Evolutionary conservation across 768 basidiomycete species (phyloP), one percentile per base, ranked within the genome.

Genomic region (Trametes elegans): DNA sequence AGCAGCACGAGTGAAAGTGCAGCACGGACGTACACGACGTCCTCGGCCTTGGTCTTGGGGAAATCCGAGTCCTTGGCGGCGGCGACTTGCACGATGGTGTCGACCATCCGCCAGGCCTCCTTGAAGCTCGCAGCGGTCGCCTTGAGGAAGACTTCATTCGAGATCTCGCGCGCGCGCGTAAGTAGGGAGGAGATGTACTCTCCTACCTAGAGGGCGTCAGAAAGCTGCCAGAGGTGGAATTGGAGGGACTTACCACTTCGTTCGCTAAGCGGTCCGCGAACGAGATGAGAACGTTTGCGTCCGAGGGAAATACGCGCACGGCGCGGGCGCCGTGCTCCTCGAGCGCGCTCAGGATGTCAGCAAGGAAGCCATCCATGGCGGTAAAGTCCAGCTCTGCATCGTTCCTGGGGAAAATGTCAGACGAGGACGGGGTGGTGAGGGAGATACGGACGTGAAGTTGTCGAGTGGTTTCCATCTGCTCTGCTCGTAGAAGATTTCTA

Each of bases 341-440:
- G 18, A 98, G 77, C 4, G 88, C 77, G 7, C 72, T 67, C 6
- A 95, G 66, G 10, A 94, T 75, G 38, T 78, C 77, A 1, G 74
- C 74, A 75, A 98, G 93, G 71, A 95, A 98, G 19, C 74, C 79
- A 67, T 96, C 93, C 97, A 99, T 98, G 1, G 96, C 82, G 23
- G 86, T 87, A 66, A 99, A 98, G 66, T 91, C 85, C 29, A 98
- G 79, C 35, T 75, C 73, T 9, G 57, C 61, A n/a, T 81, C 78
- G 47, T 73, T 69, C 39, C 83, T 86, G 62, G 32, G 23, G 27
- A 16, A 34, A 38, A 3, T 51, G n/a, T 7, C 28, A 29, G n/a
- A 40, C 8, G 6, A 19, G 39, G 26, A 24, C 29, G 10, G 2
- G 44, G 9, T 28, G 18, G 32, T 36, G 7, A 26, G 31, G 10